A percentile compares a stretch with the other conserved stretches of the same genome.
These are phyloP conservation scores for Pseudogymnoascus sp. DNA, from an alignment of 2,329 filamentous ascomycete genomes.

Conservation along the genomic window DNA sequence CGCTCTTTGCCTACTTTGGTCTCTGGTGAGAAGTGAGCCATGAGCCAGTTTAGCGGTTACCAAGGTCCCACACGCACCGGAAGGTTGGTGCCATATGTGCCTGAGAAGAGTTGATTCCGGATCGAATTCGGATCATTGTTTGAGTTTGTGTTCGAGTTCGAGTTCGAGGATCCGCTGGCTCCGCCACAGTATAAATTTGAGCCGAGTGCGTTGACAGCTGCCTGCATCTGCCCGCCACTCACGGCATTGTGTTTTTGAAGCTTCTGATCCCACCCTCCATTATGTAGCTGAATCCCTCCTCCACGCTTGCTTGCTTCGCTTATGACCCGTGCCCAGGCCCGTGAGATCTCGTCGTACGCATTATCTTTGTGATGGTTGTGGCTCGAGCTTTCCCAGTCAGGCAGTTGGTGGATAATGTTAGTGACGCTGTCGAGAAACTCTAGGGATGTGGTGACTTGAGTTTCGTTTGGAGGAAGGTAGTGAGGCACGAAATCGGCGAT, in stretches of 20 bases:
- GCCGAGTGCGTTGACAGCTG: conserved; percentile 70
- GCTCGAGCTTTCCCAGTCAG: conserved; percentile 81
- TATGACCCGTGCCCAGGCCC: conserved; percentile 87
- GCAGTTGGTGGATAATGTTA: conserved; percentile 78
- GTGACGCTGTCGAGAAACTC: conserved; percentile 86
- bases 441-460: conserved; percentile 73
- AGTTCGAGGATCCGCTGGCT: conserved; percentile 24
- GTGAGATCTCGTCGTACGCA: conserved; percentile 91
- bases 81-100: conserved; percentile 43
- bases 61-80: conserved; percentile 56
- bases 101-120: conserved; percentile 53
- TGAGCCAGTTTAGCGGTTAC: conserved; percentile 31
- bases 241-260: conserved; percentile 80
- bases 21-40: background rate
- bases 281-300: conserved; percentile 81
- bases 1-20: background rate
- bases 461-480: conserved; percentile 86
- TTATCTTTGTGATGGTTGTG: conserved; percentile 91
- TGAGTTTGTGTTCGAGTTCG: conserved; percentile 17
- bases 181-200: conserved; percentile 73
- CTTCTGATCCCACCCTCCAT: conserved; percentile 86
- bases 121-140: conserved; percentile 46
- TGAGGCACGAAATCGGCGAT: conserved; percentile 91
- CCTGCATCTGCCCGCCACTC: conserved; percentile 71
- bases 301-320: conserved; percentile 85